A percentile compares a stretch with the other conserved stretches of the same genome.
Evolutionary conservation across 1,139 yeast genomes (phyloP).

Genomic region (Yamadazyma spencermartinsiae): DNA sequence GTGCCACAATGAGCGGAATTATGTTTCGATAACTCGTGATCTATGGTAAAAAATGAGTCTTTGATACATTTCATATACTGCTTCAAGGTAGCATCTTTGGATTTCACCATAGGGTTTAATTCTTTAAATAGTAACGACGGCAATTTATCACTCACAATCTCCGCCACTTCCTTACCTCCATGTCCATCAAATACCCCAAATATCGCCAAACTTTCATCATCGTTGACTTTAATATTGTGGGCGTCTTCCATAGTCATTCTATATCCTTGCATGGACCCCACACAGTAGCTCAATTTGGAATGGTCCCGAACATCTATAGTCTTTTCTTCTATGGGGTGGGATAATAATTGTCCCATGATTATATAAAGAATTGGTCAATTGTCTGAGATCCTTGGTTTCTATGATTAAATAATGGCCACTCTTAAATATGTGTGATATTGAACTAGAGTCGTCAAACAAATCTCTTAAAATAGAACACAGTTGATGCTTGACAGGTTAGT

Average conservation of each 20-base stretch:
- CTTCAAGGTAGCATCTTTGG: constrained; percentile 6
- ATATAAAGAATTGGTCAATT: not conserved
- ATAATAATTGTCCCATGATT: constrained; percentile 70
- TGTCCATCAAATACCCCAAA: constrained; percentile 83
- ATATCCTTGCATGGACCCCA: constrained; percentile 82
- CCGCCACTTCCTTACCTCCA: constrained; percentile 68
- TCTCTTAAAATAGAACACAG: too few relatives aligned
- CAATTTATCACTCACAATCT: constrained; percentile 48
- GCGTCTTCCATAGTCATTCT: constrained; percentile 79
- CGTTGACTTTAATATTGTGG: constrained; percentile 49
- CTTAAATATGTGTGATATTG: too few relatives aligned
- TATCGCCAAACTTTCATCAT: constrained; percentile 50
- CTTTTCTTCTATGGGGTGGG: constrained; percentile 76
- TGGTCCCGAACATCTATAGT: constrained; percentile 48
- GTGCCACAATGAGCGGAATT: constrained; percentile 59
- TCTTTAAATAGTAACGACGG: constrained; percentile 33
- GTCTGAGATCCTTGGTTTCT: too few relatives aligned
- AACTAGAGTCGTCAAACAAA: too few relatives aligned
- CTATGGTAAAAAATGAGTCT: constrained; percentile 59
- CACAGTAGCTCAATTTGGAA: constrained; percentile 52
- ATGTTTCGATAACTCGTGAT: constrained; percentile 49
- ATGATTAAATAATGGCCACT: too few relatives aligned
- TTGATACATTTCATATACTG: constrained; percentile 38
- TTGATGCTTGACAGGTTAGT: too few relatives aligned
- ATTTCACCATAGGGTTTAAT: constrained; percentile 20